Evolutionary conservation across 176 grass and related monocot genomes (phyloP).

Genomic region (Dactylis glomerata): DNA sequence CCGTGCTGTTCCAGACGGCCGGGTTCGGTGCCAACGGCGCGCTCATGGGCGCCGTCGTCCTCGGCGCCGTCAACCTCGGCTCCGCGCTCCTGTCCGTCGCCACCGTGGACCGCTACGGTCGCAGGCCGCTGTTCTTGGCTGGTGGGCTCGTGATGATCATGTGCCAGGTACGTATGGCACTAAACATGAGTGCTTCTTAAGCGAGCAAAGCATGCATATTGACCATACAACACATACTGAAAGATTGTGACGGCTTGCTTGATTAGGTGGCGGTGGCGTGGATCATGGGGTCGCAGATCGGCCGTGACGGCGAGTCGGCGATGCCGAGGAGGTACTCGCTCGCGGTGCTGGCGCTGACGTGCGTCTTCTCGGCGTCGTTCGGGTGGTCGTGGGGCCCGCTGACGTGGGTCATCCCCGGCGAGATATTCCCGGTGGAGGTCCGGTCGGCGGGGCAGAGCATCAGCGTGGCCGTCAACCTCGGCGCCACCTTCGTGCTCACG

Average conservation of each 20-base stretch:
- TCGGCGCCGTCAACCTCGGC: conserved; percentile 51
- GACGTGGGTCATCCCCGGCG: conserved; percentile 65
- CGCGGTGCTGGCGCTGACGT: conserved; percentile 62
- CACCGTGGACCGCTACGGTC: conserved; percentile 52
- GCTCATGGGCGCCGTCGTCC: conserved; percentile 58
- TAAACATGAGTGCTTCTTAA: background rate
- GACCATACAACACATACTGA: background rate
- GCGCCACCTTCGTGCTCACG: conserved; percentile 67
- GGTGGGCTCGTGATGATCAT: conserved; percentile 52
- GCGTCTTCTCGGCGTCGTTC: conserved; percentile 63
- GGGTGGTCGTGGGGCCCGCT: conserved; percentile 80
- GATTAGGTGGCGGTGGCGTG: conserved; percentile 41
- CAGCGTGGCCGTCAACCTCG: conserved; percentile 68
- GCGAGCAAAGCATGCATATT: background rate
- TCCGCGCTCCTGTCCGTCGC: conserved; percentile 40
- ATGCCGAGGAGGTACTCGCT: conserved; percentile 50
- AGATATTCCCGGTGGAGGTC: conserved; percentile 82
- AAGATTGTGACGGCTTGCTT: background rate
- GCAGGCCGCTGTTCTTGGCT: conserved; percentile 40
- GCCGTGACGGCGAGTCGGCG: conserved; percentile 9
- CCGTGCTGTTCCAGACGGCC: conserved; percentile 64
- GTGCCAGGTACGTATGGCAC: conserved; percentile 39
- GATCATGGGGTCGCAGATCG: conserved; percentile 59
- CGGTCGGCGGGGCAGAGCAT: conserved; percentile 66
- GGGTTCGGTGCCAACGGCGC: conserved; percentile 55